Base-by-base conservation (phyloP, 192 early-diverging fungal genomes). In the Coemansia brasiliensis region DNA sequence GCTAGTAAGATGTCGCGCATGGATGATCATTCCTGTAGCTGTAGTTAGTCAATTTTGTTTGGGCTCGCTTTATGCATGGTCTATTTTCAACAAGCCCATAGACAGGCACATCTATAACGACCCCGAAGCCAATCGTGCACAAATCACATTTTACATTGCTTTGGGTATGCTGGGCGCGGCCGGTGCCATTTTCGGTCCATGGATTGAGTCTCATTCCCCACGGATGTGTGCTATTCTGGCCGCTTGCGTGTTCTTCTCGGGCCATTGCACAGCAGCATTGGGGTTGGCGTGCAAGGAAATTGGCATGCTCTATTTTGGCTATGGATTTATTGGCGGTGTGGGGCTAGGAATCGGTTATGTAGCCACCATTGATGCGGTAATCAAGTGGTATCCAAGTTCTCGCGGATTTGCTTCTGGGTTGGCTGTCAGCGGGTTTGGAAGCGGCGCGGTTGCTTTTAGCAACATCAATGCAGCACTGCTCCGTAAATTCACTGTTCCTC, bases 371-470 rank as follows among this genome's bases (percentile, higher is more conserved):
- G 85, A 84, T 49, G 85, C 85, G 1, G 82, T 92, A 13, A 87
- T 88, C 55, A 86, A 92, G 61, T 92, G 88, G 88, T 92, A 88
- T 66, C 90, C 90, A 5, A 84, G 84, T 24, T 66, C 82, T 21
- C 88, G 90, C 21, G 90, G 90, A 15, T 58, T 90, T 50, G 86
- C 90, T 5, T 85, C 87, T 6, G 90, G 88, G 15, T 70, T 89
- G 44, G 90, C 90, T 2, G 88, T 90, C 42, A 85, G 86, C 55
- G 90, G 88, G 17, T 92, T 92, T 59, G 90, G 90, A 12, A 84
- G 81, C 52, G 90, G 90, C 0, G 78, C 84, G 1, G 86, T 89
- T 45, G 86, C 85, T 13, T 82, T 87, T 22, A 85, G 85, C 44
- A 88, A 82, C 57, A 71, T 88, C 8, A 87, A 87, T 17, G 63